Conservation (phyloP, 1,284 basidiomycete genomes). For the Austroboletus niveus region DNA sequence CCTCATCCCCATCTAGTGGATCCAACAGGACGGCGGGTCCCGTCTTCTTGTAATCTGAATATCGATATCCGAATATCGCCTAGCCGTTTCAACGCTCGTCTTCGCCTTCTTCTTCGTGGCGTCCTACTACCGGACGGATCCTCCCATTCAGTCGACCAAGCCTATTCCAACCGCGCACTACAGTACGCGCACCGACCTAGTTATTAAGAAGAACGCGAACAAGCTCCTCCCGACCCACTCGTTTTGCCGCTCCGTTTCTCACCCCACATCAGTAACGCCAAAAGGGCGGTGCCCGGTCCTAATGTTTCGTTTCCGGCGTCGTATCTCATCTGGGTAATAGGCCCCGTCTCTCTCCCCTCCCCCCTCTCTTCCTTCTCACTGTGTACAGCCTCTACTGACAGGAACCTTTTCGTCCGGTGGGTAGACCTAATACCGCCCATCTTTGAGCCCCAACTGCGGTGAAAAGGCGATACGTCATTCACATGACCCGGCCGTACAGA, state of each 20-base stretch:
- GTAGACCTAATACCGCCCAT: not conserved
- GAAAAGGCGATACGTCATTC: constrained; percentile 10
- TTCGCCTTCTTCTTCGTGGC: too few species aligned
- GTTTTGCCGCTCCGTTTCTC: not conserved
- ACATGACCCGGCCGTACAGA: constrained; percentile 24
- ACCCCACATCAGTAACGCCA: not conserved
- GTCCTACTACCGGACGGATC: too few species aligned
- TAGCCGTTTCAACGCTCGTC: too few species aligned
- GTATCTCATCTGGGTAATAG: not conserved
- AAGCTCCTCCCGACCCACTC: not conserved
- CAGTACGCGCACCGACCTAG: not conserved
- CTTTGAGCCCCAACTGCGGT: constrained; percentile 5
- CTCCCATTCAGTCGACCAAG: not conserved
- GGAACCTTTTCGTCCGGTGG: not conserved
- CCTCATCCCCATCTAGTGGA: too few species aligned
- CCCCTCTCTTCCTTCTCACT: not conserved
- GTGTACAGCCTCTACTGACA: not conserved
- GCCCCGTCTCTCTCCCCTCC: too few species aligned
- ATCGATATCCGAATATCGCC: too few species aligned
- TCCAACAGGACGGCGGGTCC: too few species aligned
- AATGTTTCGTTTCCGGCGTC: not conserved
- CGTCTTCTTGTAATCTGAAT: too few species aligned
- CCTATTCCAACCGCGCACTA: not conserved
- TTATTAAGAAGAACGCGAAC: not conserved
- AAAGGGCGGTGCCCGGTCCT: not conserved